Conservation (phyloP, 2,329 filamentous ascomycete genomes). For the Cladophialophora chaetospira region DNA sequence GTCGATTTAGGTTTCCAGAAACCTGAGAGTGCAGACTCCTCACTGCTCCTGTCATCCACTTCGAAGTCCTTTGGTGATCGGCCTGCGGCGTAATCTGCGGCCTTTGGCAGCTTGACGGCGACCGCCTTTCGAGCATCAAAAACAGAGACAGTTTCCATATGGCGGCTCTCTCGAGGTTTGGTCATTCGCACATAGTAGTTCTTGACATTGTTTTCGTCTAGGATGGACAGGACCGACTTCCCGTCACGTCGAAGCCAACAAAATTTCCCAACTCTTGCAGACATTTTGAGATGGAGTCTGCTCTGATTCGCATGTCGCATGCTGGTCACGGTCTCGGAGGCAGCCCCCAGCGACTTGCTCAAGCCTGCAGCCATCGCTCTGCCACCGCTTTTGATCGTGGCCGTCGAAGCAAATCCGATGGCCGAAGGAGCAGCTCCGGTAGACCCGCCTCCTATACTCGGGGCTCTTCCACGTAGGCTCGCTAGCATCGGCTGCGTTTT, state of each 20-base stretch:
- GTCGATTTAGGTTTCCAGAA: slow-evolving; percentile 51
- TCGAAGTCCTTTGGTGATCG: neutral
- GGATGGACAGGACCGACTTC: slow-evolving; percentile 45
- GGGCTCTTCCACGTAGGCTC: slow-evolving; percentile 60
- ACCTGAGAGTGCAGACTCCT: slow-evolving; percentile 29
- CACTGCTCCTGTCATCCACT: slow-evolving; percentile 2
- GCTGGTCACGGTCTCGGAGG: slow-evolving; percentile 51
- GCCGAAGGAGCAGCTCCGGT: slow-evolving; percentile 43
- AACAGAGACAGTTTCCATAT: slow-evolving; percentile 43
- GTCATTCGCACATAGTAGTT: slow-evolving; percentile 34
- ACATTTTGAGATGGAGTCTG: slow-evolving; percentile 47
- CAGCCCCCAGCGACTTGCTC: slow-evolving; percentile 53
- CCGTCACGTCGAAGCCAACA: slow-evolving; percentile 48
- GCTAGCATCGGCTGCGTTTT: slow-evolving; percentile 64
- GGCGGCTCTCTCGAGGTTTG: slow-evolving; percentile 31
- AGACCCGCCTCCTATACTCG: slow-evolving; percentile 49
- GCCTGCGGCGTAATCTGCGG: slow-evolving; percentile 6
- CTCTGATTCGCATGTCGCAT: slow-evolving; percentile 53
- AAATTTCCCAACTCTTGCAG: slow-evolving; percentile 47
- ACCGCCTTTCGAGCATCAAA: slow-evolving; percentile 33
- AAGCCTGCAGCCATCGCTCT: slow-evolving; percentile 53
- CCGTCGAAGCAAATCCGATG: slow-evolving; percentile 50
- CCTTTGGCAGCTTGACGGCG: slow-evolving; percentile 23
- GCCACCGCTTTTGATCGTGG: slow-evolving; percentile 48
- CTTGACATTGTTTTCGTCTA: slow-evolving; percentile 47